These are phyloP conservation scores for Malus sieversii DNA, from an alignment of 306 rosid species.

Conservation along the genomic window DNA sequence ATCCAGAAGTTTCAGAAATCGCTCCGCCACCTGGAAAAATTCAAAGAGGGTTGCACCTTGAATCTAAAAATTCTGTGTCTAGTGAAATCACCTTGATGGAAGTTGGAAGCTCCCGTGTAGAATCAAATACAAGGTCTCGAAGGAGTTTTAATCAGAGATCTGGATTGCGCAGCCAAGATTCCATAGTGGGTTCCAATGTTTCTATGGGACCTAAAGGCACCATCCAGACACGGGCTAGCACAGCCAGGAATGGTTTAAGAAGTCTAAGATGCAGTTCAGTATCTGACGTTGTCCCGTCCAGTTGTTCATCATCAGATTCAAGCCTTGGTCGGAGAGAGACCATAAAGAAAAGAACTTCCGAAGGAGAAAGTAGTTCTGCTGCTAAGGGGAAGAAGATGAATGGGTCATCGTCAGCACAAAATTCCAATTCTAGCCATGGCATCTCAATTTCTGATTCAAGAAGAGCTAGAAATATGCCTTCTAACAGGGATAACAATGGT, in stretches of 20 bases:
- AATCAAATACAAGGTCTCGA: constrained; percentile 45
- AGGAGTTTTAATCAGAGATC: constrained; percentile 53
- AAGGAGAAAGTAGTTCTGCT: constrained; percentile 80
- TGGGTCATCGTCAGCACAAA: constrained; percentile 45
- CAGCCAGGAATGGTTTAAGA: constrained; percentile 66
- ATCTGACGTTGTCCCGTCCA: constrained; percentile 62
- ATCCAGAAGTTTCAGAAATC: constrained; percentile 46
- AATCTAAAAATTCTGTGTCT: constrained; percentile 25
- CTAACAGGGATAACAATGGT: constrained; percentile 41
- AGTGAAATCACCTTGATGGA: constrained; percentile 36
- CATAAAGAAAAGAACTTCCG: constrained; percentile 51
- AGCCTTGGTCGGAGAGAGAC: constrained; percentile 43
- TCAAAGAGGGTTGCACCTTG: constrained; percentile 43
- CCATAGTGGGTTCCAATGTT: constrained; percentile 15
- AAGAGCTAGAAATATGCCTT: constrained; percentile 44
- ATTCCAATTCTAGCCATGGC: constrained; percentile 42
- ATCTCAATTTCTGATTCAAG: constrained; percentile 70
- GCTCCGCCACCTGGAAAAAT: constrained; percentile 39
- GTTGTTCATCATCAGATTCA: constrained; percentile 51
- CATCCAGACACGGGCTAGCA: constrained; percentile 42
- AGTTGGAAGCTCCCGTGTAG: constrained; percentile 61
- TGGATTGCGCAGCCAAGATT: constrained; percentile 47
- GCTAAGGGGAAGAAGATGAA: constrained; percentile 68
- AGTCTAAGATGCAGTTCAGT: constrained; percentile 70
- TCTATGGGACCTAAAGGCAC: constrained; percentile 32